phyloP scores from a whole-genome alignment of 2,329 filamentous ascomycete genomes.

The Arthrobotrys iridis region DNA sequence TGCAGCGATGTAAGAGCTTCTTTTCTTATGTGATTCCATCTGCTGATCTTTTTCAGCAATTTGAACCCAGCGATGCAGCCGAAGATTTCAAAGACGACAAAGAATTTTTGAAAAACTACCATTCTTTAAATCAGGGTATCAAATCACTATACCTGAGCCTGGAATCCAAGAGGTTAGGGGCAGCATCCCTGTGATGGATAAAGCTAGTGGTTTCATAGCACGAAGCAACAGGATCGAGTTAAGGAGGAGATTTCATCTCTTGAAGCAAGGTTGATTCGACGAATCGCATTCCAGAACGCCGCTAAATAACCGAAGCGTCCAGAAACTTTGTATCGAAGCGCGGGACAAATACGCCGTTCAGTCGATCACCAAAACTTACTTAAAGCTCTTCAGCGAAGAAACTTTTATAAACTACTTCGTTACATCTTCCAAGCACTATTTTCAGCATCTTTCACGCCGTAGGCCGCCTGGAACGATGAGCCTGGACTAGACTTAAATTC shows the following conservation, averaged over 20 bases:
- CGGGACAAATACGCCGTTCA: not conserved
- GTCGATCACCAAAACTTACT: not conserved
- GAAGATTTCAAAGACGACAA: constrained; percentile 9
- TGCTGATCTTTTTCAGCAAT: not conserved
- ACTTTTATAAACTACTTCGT: not conserved
- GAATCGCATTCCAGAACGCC: too few species aligned
- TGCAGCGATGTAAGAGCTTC: not conserved
- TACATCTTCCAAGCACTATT: constrained; percentile 7
- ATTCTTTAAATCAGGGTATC: not conserved
- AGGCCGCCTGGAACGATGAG: not conserved
- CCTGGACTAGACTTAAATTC: not conserved
- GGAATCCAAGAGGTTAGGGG: not conserved
- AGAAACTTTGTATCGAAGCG: not conserved
- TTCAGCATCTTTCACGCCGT: not conserved
- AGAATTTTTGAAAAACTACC: not conserved
- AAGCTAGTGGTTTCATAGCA: not conserved
- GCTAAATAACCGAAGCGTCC: not conserved
- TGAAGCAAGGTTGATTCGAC: not conserved
- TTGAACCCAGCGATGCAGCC: constrained; percentile 1
- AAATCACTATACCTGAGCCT: not conserved
- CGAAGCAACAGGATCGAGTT: not conserved
- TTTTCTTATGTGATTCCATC: not conserved
- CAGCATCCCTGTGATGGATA: not conserved
- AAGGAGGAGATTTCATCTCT: not conserved
- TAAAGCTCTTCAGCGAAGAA: not conserved